Percentiles rank a stretch among this genome's conserved stretches.
Evolutionary conservation across 2,329 filamentous ascomycete genomes (phyloP).

Genomic region (Onygenales sp.): DNA sequence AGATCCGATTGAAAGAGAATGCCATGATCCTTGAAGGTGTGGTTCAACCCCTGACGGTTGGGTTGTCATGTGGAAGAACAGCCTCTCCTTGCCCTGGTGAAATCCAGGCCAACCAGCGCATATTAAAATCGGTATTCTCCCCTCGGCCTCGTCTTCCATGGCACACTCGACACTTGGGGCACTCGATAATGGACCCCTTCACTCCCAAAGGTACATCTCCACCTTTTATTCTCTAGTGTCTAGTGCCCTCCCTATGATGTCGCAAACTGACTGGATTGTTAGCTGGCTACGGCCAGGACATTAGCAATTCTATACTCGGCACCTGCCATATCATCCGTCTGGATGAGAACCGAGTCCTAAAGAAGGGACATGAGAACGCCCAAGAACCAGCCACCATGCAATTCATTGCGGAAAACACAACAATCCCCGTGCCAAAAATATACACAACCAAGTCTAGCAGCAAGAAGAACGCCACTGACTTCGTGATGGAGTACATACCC

Average conservation of each 20-base stretch:
- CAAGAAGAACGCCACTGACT: not conserved
- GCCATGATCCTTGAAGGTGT: too few relatives aligned
- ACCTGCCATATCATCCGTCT: not conserved
- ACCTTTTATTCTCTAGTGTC: not conserved
- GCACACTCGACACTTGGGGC: not conserved
- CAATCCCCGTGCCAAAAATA: constrained; percentile 3
- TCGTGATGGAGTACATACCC: constrained; percentile 2
- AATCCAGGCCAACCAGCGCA: too few relatives aligned
- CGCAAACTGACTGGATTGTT: not conserved
- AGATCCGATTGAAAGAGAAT: too few relatives aligned
- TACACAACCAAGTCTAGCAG: not conserved
- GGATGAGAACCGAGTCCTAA: constrained; percentile 1
- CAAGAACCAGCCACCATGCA: constrained; percentile 1
- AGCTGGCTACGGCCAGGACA: constrained; percentile 3
- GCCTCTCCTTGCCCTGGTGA: too few relatives aligned
- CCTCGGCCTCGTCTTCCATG: not conserved
- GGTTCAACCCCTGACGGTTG: too few relatives aligned
- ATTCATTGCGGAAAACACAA: constrained; percentile 3
- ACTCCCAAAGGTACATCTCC: not conserved
- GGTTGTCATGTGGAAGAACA: too few relatives aligned
- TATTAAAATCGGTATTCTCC: not conserved
- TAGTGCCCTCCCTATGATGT: not conserved
- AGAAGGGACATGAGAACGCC: not conserved
- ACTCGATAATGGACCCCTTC: not conserved
- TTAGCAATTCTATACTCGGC: not conserved